phyloP scores from a whole-genome alignment of 495 filamentous ascomycete species.

The Penicillium herquei region DNA sequence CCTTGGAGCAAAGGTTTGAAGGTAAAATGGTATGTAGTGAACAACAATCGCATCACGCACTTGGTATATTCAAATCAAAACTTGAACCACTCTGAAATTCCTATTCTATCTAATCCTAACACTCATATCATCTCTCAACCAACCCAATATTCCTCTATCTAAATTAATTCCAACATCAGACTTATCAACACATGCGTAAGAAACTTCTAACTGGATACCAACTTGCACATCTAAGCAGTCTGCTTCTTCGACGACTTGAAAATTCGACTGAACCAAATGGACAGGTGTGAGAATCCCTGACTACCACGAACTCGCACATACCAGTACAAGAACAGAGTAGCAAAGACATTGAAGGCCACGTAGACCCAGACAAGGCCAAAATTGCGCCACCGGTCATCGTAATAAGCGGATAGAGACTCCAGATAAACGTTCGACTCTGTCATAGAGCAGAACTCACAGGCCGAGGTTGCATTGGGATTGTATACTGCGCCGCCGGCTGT shows the following conservation, averaged over 20 bases:
- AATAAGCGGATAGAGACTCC: conserved; percentile 38
- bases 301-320: conserved; percentile 51
- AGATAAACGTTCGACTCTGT: conserved; percentile 34
- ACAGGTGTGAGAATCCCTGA: neutral
- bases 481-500: conserved; percentile 49
- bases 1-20: no score
- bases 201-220: no score
- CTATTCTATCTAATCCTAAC: no score
- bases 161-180: no score
- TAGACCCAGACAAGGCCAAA: conserved; percentile 66
- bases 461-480: conserved; percentile 40
- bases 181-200: no score
- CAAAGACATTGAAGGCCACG: conserved; percentile 66
- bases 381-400: conserved; percentile 59
- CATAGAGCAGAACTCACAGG: conserved; percentile 58
- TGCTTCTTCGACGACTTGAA: neutral
- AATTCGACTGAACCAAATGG: neutral
- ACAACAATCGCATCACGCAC: no score
- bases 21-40: no score
- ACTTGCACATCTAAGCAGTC: no score
- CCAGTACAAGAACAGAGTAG: conserved; percentile 67
- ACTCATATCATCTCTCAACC: no score
- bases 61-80: no score
- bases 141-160: no score
- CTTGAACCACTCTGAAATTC: no score